Percentiles rank a stretch among this genome's conserved stretches.
Conservation (phyloP, 257 asterid genomes). For the Buddleja alternifolia region DNA sequence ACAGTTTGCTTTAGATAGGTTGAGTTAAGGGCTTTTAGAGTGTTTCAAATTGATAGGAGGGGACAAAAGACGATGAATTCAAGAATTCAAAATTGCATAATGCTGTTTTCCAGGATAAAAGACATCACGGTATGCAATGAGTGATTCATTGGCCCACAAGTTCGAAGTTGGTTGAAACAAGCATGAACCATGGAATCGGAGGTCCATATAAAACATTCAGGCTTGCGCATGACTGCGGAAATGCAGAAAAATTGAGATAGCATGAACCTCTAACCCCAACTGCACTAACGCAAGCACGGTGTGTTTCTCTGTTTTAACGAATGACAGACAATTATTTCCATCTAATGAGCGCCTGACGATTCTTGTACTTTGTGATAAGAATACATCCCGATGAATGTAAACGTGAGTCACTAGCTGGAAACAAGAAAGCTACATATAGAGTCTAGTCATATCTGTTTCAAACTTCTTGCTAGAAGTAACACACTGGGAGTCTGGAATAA, state of each 20-base stretch:
- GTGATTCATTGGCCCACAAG: not conserved
- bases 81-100: not conserved
- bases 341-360: conserved; percentile 16
- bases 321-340: conserved; percentile 5
- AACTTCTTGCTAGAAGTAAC: conserved; percentile 3
- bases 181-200: not conserved
- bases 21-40: conserved; percentile 14
- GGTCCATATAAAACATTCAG: conserved; percentile 14
- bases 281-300: conserved; percentile 3
- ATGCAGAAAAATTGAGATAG: conserved; percentile 20
- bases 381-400: not conserved
- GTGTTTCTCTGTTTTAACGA: not conserved
- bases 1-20: not conserved
- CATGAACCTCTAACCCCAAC: conserved; percentile 14
- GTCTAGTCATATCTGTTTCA: conserved; percentile 6
- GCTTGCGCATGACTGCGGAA: not conserved
- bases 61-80: conserved; percentile 14
- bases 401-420: conserved; percentile 11
- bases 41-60: not conserved
- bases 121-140: not conserved
- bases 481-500: conserved; percentile 22
- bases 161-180: not conserved
- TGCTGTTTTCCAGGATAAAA: not conserved
- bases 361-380: conserved; percentile 8
- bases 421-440: conserved; percentile 12